A percentile compares a stretch with the other conserved stretches of the same genome.
phyloP scores from a whole-genome alignment of 257 asterid genomes.

The Euphrasia confusa region DNA sequence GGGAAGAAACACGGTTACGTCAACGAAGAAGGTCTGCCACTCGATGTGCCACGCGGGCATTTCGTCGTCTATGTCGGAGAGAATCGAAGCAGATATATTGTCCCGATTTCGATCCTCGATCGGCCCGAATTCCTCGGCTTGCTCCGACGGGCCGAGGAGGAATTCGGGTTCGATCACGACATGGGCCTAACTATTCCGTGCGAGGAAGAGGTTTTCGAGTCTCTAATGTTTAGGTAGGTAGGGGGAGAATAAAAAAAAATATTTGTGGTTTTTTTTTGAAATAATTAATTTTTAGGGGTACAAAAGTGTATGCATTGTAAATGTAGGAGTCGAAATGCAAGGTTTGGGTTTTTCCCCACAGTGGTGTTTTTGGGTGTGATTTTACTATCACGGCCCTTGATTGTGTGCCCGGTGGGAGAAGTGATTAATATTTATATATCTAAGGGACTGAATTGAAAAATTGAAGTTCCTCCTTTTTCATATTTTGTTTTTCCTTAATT shows the following conservation, averaged over 20 bases:
- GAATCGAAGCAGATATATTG: conserved; percentile 39
- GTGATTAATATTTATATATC: background rate
- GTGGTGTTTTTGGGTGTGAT: conserved; percentile 47
- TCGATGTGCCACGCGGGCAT: conserved; percentile 60
- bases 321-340: conserved; percentile 29
- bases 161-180: conserved; percentile 55
- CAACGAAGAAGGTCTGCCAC: conserved; percentile 37
- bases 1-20: conserved; percentile 36
- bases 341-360: conserved; percentile 40
- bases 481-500: background rate
- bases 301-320: conserved; percentile 24
- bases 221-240: conserved; percentile 32
- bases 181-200: conserved; percentile 61
- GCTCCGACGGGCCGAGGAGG: conserved; percentile 50
- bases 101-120: conserved; percentile 41
- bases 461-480: background rate
- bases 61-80: conserved; percentile 58
- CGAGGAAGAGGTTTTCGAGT: conserved; percentile 39
- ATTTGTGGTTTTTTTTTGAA: background rate
- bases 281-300: background rate
- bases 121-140: conserved; percentile 37
- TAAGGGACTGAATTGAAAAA: background rate
- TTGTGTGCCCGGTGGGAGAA: conserved; percentile 49
- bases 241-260: background rate
- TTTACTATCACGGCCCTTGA: conserved; percentile 20